Percentiles rank a stretch among this genome's conserved stretches.
Evolutionary conservation across 352 stramenopile species (phyloP).

Genomic region (Halophytophthora batemanensis): DNA sequence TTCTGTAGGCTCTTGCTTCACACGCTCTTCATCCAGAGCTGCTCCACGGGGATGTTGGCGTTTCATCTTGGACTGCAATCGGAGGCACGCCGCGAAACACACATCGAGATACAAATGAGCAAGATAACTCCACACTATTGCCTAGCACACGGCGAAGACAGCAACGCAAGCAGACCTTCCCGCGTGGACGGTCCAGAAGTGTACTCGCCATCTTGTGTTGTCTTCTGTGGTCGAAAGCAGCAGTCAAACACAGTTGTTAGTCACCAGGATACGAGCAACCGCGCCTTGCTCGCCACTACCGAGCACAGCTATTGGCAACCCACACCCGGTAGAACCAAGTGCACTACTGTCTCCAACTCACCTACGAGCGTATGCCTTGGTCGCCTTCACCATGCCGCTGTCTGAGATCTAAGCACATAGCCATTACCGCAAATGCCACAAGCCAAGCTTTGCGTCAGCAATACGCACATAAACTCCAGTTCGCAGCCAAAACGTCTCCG

Average conservation of each 20-base stretch:
- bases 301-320: too few species aligned
- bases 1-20: slow-evolving; percentile 6
- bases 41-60: slow-evolving; percentile 5
- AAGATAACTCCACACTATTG: too few species aligned
- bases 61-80: slow-evolving; percentile 7
- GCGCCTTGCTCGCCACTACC: too few species aligned
- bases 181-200: too few species aligned
- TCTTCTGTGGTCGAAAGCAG: too few species aligned
- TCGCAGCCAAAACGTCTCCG: too few species aligned
- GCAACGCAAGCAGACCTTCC: too few species aligned
- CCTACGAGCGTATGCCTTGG: slow-evolving; percentile 11
- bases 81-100: not conserved
- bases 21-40: slow-evolving; percentile 12
- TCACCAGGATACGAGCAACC: too few species aligned
- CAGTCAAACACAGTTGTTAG: too few species aligned
- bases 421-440: not conserved
- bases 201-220: too few species aligned
- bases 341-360: not conserved
- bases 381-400: slow-evolving; percentile 11
- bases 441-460: not conserved
- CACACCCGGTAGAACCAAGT: not conserved
- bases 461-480: not conserved
- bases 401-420: slow-evolving; percentile 2
- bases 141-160: too few species aligned
- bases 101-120: not conserved